A percentile compares a stretch with the other conserved stretches of the same genome.
Conservation (phyloP, 2,329 filamentous ascomycete genomes). For the Ustulina deusta region DNA sequence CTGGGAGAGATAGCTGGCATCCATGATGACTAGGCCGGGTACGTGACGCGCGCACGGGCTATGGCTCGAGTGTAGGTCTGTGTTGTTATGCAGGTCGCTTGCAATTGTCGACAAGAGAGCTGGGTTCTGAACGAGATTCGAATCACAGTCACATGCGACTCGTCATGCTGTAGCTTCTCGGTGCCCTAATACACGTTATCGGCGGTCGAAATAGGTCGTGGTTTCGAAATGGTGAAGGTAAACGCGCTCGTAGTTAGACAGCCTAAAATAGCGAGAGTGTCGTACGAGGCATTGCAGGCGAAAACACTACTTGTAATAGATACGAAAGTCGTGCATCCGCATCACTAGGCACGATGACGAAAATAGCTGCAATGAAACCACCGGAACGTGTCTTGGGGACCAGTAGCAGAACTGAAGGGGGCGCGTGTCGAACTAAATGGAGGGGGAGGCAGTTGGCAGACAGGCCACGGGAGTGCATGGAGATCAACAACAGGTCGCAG, state of each 20-base stretch:
- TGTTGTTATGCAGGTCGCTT: slow-evolving; percentile 14
- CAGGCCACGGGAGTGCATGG: background rate
- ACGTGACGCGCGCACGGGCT: slow-evolving; percentile 23
- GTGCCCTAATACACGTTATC: slow-evolving; percentile 4
- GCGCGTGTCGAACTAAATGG: slow-evolving; percentile 35
- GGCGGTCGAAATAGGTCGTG: background rate
- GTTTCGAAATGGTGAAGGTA: slow-evolving; percentile 6
- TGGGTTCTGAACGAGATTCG: slow-evolving; percentile 16
- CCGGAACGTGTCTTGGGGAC: slow-evolving; percentile 36
- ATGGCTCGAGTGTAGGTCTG: slow-evolving; percentile 7
- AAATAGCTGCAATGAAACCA: slow-evolving; percentile 42
- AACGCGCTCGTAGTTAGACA: slow-evolving; percentile 31
- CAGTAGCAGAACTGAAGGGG: slow-evolving; percentile 17
- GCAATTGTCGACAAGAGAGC: slow-evolving; percentile 12
- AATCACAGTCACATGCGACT: slow-evolving; percentile 27
- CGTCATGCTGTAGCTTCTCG: slow-evolving; percentile 33
- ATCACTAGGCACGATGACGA: slow-evolving; percentile 37
- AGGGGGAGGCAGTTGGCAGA: slow-evolving; percentile 43
- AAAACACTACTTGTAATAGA: slow-evolving; percentile 32
- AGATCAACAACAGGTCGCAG: slow-evolving; percentile 46
- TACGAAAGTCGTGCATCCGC: slow-evolving; percentile 18
- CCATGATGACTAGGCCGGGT: slow-evolving; percentile 66
- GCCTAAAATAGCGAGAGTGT: slow-evolving; percentile 25
- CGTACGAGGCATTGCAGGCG: slow-evolving; percentile 40
- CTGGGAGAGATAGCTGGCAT: slow-evolving; percentile 91